Evolutionary conservation across 495 filamentous ascomycete species (phyloP).

Genomic region (Hapsidospora chrysogenum): DNA sequence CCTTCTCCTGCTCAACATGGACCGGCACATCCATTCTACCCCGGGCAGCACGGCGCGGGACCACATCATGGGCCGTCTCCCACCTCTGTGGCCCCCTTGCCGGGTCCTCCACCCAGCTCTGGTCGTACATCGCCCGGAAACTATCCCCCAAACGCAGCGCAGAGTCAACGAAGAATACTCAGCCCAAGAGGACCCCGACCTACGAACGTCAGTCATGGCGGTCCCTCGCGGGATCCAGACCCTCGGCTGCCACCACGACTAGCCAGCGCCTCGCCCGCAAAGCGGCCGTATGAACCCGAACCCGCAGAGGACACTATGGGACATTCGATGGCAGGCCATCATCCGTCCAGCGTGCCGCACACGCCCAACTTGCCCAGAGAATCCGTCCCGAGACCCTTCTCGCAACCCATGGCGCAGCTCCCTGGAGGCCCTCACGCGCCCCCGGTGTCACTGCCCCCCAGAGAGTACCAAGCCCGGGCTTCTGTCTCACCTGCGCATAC

Average conservation of each 20-base stretch:
- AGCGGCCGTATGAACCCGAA: conserved; percentile 1
- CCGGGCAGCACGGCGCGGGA: too few relatives aligned
- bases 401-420: neutral
- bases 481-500: neutral
- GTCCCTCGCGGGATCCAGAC: conserved; percentile 27
- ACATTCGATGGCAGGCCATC: neutral
- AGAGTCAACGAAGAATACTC: conserved; percentile 33
- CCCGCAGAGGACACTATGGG: neutral
- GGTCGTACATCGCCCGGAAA: neutral
- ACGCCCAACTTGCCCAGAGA: neutral
- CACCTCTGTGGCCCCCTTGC: too few relatives aligned
- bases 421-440: neutral
- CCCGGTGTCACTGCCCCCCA: neutral
- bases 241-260: conserved; percentile 19
- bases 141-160: neutral
- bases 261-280: neutral
- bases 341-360: neutral
- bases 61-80: too few relatives aligned
- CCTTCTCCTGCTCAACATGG: conserved; percentile 1
- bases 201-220: conserved; percentile 23
- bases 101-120: too few relatives aligned
- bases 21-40: neutral
- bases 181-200: conserved; percentile 48
- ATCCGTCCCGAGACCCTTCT: conserved; percentile 1
- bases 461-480: neutral